Conservation (phyloP, 768 basidiomycete genomes). For the Sarcomyxa edulis region DNA sequence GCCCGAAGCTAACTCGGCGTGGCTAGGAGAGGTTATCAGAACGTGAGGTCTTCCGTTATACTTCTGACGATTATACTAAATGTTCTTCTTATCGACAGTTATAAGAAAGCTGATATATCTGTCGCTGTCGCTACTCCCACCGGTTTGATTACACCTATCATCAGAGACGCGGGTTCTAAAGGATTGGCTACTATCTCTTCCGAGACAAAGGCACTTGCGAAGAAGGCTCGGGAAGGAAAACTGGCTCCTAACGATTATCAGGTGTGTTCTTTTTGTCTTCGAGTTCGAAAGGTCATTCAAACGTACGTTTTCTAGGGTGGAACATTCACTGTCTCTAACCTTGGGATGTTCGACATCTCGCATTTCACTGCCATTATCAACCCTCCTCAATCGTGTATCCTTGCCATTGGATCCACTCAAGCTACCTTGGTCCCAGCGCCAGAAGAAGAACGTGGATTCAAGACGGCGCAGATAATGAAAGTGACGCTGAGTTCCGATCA, state of each 20-base stretch:
- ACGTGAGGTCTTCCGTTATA: constrained; percentile 55
- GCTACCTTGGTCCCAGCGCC: constrained; percentile 84
- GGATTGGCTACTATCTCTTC: constrained; percentile 91
- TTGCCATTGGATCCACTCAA: constrained; percentile 87
- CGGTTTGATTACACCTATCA: constrained; percentile 95
- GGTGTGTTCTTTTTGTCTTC: constrained; percentile 42
- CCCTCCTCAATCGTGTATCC: constrained; percentile 95
- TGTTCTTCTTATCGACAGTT: constrained; percentile 37
- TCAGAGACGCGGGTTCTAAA: constrained; percentile 89
- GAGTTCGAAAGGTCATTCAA: too few relatives aligned
- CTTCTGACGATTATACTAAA: constrained; percentile 1
- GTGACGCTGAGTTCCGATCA: constrained; percentile 95
- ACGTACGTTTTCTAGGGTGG: constrained; percentile 78
- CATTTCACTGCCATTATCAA: constrained; percentile 99
- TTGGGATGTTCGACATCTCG: constrained; percentile 94
- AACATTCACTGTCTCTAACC: constrained; percentile 97
- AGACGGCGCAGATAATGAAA: constrained; percentile 88
- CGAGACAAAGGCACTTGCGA: constrained; percentile 88
- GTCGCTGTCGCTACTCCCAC: constrained; percentile 94
- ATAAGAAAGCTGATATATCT: constrained; percentile 96
- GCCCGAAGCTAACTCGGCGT: constrained; percentile 96
- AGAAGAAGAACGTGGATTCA: constrained; percentile 92
- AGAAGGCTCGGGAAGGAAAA: constrained; percentile 96
- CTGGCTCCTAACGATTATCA: constrained; percentile 94
- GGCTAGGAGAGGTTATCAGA: constrained; percentile 93